These are phyloP conservation scores for Scheffersomyces ergatensis DNA, from an alignment of 805 yeast genomes.

Conservation along the genomic window DNA sequence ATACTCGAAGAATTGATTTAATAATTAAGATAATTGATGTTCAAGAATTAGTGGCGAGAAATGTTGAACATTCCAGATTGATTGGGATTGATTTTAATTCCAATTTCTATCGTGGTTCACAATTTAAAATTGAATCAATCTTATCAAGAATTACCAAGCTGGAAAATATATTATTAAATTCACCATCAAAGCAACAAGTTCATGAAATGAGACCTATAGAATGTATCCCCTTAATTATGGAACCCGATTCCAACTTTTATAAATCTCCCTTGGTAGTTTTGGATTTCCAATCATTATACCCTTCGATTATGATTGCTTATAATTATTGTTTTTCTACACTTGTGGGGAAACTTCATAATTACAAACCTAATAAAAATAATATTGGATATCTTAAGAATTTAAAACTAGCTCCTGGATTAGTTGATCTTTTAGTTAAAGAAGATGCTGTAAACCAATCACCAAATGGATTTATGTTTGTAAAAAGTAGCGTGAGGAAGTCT, in stretches of 20 bases:
- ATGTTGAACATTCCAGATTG: constrained; percentile 79
- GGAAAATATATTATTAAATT: constrained; percentile 68
- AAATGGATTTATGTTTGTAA: constrained; percentile 80
- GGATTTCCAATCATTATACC: constrained; percentile 92
- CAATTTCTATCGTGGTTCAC: constrained; percentile 87
- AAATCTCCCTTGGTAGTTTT: constrained; percentile 86
- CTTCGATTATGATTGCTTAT: constrained; percentile 87
- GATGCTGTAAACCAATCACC: constrained; percentile 66
- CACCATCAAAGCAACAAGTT: constrained; percentile 81
- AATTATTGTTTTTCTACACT: constrained; percentile 82
- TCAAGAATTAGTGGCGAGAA: constrained; percentile 66
- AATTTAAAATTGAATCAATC: constrained; percentile 88
- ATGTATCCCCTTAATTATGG: constrained; percentile 88
- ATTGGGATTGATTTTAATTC: constrained; percentile 90
- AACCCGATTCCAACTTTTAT: constrained; percentile 81
- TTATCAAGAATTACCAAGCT: constrained; percentile 70
- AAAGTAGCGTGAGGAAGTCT: constrained; percentile 64
- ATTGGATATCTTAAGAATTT: constrained; percentile 53
- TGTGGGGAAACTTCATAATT: constrained; percentile 59
- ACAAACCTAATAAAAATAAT: constrained; percentile 43
- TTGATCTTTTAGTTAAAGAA: constrained; percentile 51
- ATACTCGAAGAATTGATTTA: constrained; percentile 40
- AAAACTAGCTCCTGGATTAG: constrained; percentile 51
- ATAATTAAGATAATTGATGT: constrained; percentile 49
- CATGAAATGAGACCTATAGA: constrained; percentile 83